Evolutionary conservation across 169 alveolate genomes (phyloP).

Genomic region (Plasmodium chabaudi): DNA sequence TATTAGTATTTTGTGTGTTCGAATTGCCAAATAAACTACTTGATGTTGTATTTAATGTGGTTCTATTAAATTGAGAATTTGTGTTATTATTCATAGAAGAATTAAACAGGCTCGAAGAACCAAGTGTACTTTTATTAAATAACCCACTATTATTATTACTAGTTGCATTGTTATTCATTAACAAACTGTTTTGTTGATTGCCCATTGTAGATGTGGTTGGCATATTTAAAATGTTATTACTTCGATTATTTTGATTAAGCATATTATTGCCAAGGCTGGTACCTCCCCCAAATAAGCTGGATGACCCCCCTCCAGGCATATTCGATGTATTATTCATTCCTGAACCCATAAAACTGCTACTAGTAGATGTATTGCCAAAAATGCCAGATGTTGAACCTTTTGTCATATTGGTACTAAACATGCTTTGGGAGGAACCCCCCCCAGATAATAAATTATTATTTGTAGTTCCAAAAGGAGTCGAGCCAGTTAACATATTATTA

Average conservation of each 20-base stretch:
- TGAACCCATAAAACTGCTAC: not conserved
- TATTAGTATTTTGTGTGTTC: not conserved
- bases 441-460: not conserved
- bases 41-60: conserved; percentile 6
- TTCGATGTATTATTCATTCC: conserved; percentile 6
- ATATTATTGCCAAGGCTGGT: conserved; percentile 17
- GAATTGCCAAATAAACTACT: conserved; percentile 16
- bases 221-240: conserved; percentile 15
- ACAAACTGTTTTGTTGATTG: not conserved
- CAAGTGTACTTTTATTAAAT: conserved; percentile 7
- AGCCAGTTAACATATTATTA: not conserved
- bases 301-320: not conserved
- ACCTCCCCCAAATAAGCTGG: conserved; percentile 16
- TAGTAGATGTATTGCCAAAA: not conserved
- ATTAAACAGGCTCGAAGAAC: conserved; percentile 6
- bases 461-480: not conserved
- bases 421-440: not conserved
- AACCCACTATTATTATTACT: conserved; percentile 1
- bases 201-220: not conserved
- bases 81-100: conserved; percentile 20
- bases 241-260: not conserved
- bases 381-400: not conserved
- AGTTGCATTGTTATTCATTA: not conserved
- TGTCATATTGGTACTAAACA: not conserved
- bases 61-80: conserved; percentile 6